A percentile compares a stretch with the other conserved stretches of the same genome.
Evolutionary conservation across 2,329 filamentous ascomycete genomes (phyloP).

Genomic region (Huntiella omanensis): DNA sequence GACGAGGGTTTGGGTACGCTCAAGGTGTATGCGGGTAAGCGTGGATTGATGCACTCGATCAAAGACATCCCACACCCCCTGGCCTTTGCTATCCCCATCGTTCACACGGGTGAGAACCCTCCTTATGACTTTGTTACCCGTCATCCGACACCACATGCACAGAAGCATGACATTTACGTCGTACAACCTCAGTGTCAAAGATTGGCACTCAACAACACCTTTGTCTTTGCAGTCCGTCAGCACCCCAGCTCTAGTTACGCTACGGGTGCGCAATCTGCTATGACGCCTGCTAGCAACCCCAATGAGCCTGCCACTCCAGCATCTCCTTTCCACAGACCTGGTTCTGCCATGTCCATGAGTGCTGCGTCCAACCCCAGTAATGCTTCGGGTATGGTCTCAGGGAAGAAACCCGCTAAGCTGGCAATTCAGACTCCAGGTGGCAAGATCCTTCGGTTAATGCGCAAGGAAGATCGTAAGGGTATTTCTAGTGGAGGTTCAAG

Average conservation of each 20-base stretch:
- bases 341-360: constrained; percentile 47
- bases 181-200: constrained; percentile 84
- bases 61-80: constrained; percentile 89
- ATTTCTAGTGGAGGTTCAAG: constrained; percentile 23
- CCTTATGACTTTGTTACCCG: constrained; percentile 82
- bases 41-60: constrained; percentile 92
- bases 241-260: constrained; percentile 45
- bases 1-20: constrained; percentile 78
- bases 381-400: constrained; percentile 31
- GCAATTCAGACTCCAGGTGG: constrained; percentile 88
- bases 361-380: constrained; percentile 39
- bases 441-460: constrained; percentile 77
- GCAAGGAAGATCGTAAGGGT: constrained; percentile 52
- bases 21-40: constrained; percentile 84
- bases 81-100: constrained; percentile 73
- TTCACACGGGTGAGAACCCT: constrained; percentile 82
- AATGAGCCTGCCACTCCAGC: constrained; percentile 28
- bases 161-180: constrained; percentile 90
- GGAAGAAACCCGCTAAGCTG: constrained; percentile 79
- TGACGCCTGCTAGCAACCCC: constrained; percentile 29
- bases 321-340: constrained; percentile 40
- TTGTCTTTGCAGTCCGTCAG: constrained; percentile 89
- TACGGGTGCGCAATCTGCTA: constrained; percentile 16
- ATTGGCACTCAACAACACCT: constrained; percentile 87
- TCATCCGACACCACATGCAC: constrained; percentile 93